Conservation (phyloP, 164 flowering plant genomes). For the Piper betle region DNA sequence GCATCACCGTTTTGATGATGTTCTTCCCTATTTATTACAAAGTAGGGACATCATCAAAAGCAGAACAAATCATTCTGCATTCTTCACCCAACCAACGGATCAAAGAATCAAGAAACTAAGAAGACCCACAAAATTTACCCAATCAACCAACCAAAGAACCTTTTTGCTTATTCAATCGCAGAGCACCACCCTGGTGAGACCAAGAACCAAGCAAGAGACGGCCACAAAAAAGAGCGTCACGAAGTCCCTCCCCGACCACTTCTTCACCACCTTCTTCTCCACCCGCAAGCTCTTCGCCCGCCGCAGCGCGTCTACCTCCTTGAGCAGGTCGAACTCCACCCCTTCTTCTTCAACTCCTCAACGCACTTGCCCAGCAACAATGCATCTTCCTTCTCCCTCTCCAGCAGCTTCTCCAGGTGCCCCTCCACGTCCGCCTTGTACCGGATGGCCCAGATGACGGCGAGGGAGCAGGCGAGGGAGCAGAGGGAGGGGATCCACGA, state of each 20-base stretch:
- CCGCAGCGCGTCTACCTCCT: conserved; percentile 82
- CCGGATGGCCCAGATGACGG: conserved; percentile 75
- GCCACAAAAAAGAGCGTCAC: conserved; percentile 58
- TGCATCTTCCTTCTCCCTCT: conserved; percentile 79
- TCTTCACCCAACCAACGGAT: background rate
- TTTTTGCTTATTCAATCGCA: conserved; percentile 22
- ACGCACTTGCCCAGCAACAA: conserved; percentile 66
- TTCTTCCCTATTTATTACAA: background rate
- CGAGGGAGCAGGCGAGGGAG: conserved; percentile 60
- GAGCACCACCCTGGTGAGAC: conserved; percentile 47
- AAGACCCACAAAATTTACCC: conserved; percentile 1
- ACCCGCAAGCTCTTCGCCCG: conserved; percentile 85
- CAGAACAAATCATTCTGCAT: conserved; percentile 21
- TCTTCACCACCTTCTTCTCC: conserved; percentile 44
- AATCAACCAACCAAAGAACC: background rate
- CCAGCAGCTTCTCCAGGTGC: conserved; percentile 66
- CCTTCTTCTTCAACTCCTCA: conserved; percentile 80
- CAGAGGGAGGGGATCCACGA: conserved; percentile 82
- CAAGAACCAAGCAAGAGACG: conserved; percentile 53
- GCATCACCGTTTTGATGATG: background rate
- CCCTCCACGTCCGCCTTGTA: conserved; percentile 69
- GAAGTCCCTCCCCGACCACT: conserved; percentile 81
- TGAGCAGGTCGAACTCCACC: conserved; percentile 73
- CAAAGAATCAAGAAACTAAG: background rate
- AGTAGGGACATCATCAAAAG: background rate